phyloP scores from a whole-genome alignment of 208 protist genomes.

The Leishmania gerbilli region DNA sequence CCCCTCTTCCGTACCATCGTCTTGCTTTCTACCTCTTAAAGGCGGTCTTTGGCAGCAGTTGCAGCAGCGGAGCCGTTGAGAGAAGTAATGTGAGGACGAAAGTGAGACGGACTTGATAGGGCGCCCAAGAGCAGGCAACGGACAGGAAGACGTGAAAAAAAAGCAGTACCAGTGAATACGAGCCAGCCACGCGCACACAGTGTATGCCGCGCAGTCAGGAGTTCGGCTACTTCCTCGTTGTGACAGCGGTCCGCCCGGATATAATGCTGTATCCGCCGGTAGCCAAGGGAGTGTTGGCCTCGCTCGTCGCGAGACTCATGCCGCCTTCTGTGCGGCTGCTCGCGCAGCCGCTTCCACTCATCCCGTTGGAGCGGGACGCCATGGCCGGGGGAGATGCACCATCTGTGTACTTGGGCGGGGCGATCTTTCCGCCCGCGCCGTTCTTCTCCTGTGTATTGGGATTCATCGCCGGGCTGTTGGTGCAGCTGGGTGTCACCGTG shows the following conservation, averaged over 20 bases:
- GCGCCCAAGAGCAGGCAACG: neutral
- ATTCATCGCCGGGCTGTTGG: conserved; percentile 25
- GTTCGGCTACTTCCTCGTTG: conserved; percentile 3
- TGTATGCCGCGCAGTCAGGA: neutral
- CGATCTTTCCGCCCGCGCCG: conserved; percentile 2
- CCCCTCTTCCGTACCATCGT: neutral
- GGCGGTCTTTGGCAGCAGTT: neutral
- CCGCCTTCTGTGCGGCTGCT: conserved; percentile 38
- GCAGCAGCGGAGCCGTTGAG: neutral
- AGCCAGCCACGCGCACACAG: neutral
- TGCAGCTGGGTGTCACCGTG: conserved; percentile 22
- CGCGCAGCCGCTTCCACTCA: conserved; percentile 15
- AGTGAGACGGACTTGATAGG: conserved; percentile 3
- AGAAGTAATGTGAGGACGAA: conserved; percentile 15
- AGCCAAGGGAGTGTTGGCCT: conserved; percentile 29
- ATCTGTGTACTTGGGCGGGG: conserved; percentile 22
- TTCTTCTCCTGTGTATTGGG: conserved; percentile 15
- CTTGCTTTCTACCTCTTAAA: neutral
- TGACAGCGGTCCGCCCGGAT: neutral
- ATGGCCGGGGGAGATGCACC: conserved; percentile 5
- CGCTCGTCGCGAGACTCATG: conserved; percentile 30
- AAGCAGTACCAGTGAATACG: neutral
- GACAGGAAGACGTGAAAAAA: neutral
- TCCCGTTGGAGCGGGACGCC: conserved; percentile 1
- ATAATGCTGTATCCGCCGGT: conserved; percentile 15